Evolutionary conservation across 805 yeast genomes (phyloP), one percentile per base, ranked within the genome.

Genomic region (Komagataella pseudopastoris): DNA sequence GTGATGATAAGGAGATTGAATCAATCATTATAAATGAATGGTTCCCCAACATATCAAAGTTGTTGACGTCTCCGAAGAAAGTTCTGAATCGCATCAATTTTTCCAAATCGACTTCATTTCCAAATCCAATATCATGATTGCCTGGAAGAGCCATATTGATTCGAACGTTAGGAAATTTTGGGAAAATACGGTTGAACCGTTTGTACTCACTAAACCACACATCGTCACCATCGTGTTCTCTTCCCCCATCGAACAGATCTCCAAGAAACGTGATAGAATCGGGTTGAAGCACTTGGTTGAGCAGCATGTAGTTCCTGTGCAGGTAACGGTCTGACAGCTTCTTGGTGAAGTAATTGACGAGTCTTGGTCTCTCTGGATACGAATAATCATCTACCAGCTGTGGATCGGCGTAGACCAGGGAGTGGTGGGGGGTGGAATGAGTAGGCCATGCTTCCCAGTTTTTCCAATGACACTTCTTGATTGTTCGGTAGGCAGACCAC

Each of bases 101-200:
- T 1, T 71, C 65, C 23, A 74, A 71, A 16, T 79, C 71, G 14
- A 93, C 79, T 0, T 81, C 79, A 53, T 81, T 78, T 24, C 93
- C 96, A 67, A 85, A 91, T 0, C 99, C 99, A 56, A 95, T 88
- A 63, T 93, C 99, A 63, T 93, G 99, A 62, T 93, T 93, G 1
- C 99, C 99, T 0, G 96, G 96, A 6, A 77, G 60, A 2, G 72
- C 65, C 39, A 67, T 58, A 50, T 63, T 60, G 23, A 66, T 64
- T 20, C 65, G 58, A 50, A 77, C 69, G 51, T 70, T 65, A n/a
- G 74, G 68, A 52, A 72, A 72, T 53, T 70, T 68, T 6, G 85
- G 83, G 64, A 86, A 91, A 3, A 93, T 77, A 1, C 63, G 55
- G 56, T 78, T 74, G 64, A 85, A 93, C 50, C 99, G 69, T 18